These are phyloP conservation scores for Populus nigra DNA, from an alignment of 345 rosid species.

Conservation along the genomic window DNA sequence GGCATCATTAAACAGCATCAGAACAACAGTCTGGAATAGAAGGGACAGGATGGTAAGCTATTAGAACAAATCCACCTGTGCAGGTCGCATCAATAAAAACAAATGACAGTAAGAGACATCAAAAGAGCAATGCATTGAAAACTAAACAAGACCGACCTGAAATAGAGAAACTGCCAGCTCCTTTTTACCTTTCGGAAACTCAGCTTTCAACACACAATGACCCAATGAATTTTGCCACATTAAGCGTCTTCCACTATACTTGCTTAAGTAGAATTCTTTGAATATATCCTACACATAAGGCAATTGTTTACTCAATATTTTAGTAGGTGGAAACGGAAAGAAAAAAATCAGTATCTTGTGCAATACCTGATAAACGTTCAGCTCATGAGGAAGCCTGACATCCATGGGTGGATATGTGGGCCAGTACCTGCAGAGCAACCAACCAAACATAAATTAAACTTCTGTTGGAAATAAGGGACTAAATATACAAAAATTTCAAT, in stretches of 20 bases:
- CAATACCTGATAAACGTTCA: constrained; percentile 93
- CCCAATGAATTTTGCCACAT: constrained; percentile 99
- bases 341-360: constrained; percentile 7
- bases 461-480: neutral
- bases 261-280: constrained; percentile 94
- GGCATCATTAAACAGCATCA: constrained; percentile 96
- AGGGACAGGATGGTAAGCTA: constrained; percentile 13
- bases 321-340: neutral
- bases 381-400: constrained; percentile 96
- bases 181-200: constrained; percentile 84
- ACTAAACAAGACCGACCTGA: constrained; percentile 57
- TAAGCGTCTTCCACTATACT: constrained; percentile 92
- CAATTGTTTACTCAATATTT: neutral
- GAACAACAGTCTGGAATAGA: constrained; percentile 74
- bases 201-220: constrained; percentile 91
- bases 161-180: constrained; percentile 96
- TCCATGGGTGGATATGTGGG: constrained; percentile 99
- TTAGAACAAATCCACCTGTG: constrained; percentile 11
- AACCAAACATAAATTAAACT: constrained; percentile 16
- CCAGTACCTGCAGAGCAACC: constrained; percentile 74
- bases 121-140: neutral
- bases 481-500: neutral
- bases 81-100: neutral
- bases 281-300: constrained; percentile 69
- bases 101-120: neutral